These are phyloP conservation scores for Trichoderma sp. DNA, from an alignment of 2,329 filamentous ascomycete species.

Conservation along the genomic window DNA sequence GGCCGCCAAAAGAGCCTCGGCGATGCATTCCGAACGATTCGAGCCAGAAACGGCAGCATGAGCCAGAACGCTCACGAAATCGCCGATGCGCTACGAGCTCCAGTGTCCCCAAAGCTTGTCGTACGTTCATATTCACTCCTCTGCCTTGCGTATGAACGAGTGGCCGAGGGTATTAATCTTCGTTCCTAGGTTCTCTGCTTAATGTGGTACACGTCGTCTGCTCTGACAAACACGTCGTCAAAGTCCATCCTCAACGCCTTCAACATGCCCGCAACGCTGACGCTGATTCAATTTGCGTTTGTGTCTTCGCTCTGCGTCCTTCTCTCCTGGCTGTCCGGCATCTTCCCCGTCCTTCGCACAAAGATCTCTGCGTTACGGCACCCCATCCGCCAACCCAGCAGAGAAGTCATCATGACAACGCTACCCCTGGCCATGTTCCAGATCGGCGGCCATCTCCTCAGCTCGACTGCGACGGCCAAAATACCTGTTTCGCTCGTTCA, in stretches of 20 bases:
- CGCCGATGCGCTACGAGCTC: slow-evolving; percentile 85
- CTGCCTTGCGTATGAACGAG: neutral
- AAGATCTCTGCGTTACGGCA: slow-evolving; percentile 78
- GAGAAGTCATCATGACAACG: slow-evolving; percentile 81
- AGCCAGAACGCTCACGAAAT: slow-evolving; percentile 93
- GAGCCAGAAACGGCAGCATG: slow-evolving; percentile 79
- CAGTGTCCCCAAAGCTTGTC: slow-evolving; percentile 67
- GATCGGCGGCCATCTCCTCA: slow-evolving; percentile 89
- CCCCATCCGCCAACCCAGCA: slow-evolving; percentile 77
- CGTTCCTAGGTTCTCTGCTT: slow-evolving; percentile 72
- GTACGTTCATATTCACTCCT: slow-evolving; percentile 37
- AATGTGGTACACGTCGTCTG: slow-evolving; percentile 93
- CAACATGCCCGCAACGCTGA: slow-evolving; percentile 86
- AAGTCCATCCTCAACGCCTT: slow-evolving; percentile 95
- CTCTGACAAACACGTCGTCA: slow-evolving; percentile 94
- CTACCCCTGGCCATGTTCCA: slow-evolving; percentile 92
- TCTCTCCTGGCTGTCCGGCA: slow-evolving; percentile 71
- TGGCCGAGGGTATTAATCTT: neutral
- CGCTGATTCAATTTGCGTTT: slow-evolving; percentile 89
- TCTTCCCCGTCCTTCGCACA: slow-evolving; percentile 70
- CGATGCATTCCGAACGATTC: slow-evolving; percentile 83
- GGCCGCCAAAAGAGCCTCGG: slow-evolving; percentile 81
- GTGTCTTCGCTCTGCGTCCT: slow-evolving; percentile 86
- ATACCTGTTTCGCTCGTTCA: slow-evolving; percentile 97
- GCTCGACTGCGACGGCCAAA: slow-evolving; percentile 88